phyloP scores from a whole-genome alignment of 495 filamentous ascomycete species.

The Tuber calosporum region DNA sequence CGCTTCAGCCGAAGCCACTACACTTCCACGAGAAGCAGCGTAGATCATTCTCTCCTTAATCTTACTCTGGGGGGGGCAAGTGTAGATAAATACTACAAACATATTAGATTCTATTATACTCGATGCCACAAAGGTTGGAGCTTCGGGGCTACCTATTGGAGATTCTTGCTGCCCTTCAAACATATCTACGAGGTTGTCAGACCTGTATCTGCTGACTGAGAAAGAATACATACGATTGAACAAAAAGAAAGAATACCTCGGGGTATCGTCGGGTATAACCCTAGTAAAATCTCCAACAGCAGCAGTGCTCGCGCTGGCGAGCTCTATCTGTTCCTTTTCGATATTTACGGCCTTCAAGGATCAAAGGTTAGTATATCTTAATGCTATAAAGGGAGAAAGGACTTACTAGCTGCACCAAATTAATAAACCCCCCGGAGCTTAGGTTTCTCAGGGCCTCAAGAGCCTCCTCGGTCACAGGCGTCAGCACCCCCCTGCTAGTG shows the following conservation, averaged over 20 bases:
- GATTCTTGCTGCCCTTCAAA: conserved; percentile 52
- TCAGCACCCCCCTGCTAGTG: conserved; percentile 53
- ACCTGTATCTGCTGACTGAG: conserved; percentile 1
- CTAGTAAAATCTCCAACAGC: conserved; percentile 41
- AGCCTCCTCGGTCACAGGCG: conserved; percentile 63
- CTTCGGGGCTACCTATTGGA: conserved; percentile 48
- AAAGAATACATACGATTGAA: conserved; percentile 34
- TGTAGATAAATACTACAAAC: conserved; percentile 73
- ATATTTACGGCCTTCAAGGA: conserved; percentile 63
- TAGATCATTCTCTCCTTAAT: conserved; percentile 96
- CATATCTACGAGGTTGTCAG: conserved; percentile 49
- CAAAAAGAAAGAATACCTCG: conserved; percentile 82
- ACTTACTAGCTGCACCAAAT: conserved; percentile 74
- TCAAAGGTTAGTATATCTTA: conserved; percentile 13
- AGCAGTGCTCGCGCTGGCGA: conserved; percentile 54
- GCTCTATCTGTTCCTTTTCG: conserved; percentile 66
- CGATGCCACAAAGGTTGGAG: too few species aligned
- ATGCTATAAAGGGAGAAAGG: background rate
- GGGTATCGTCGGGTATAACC: conserved; percentile 70
- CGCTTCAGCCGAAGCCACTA: conserved; percentile 58
- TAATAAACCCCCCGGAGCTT: conserved; percentile 49
- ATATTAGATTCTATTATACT: background rate
- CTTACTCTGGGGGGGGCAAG: conserved; percentile 68
- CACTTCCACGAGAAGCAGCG: conserved; percentile 63
- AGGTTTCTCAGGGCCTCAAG: conserved; percentile 58